Percentiles rank a stretch among this genome's conserved stretches.
Conservation (phyloP, 2,329 filamentous ascomycete species). For the Penicillium capsulatum region DNA sequence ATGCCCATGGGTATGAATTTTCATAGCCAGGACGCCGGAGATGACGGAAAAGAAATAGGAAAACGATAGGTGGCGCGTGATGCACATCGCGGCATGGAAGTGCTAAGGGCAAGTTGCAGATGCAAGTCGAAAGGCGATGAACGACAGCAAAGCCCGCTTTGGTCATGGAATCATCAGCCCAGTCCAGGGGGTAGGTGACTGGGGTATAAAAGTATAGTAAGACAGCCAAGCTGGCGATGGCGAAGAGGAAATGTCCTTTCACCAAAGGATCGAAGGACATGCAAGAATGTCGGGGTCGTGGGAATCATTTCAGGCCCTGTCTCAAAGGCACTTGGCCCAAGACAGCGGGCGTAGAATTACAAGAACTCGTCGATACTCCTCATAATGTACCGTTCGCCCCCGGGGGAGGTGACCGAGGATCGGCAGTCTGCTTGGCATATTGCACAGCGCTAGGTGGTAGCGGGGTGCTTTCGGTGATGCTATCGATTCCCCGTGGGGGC, state of each 20-base stretch:
- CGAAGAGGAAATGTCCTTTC: constrained; percentile 8
- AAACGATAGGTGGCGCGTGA: constrained; percentile 4
- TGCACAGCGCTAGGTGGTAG: constrained; percentile 9
- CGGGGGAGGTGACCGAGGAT: constrained; percentile 41
- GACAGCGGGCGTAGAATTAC: constrained; percentile 25
- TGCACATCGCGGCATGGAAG: too few species aligned
- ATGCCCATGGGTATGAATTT: constrained; percentile 17
- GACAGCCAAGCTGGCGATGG: constrained; percentile 7
- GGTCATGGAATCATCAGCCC: constrained; percentile 36
- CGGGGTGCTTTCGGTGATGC: constrained; percentile 17
- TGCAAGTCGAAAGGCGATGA: constrained; percentile 19
- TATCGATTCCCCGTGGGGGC: constrained; percentile 33
- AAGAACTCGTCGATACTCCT: constrained; percentile 46
- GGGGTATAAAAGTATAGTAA: constrained; percentile 19
- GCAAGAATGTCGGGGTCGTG: constrained; percentile 26
- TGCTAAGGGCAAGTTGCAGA: constrained; percentile 7
- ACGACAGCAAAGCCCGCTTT: constrained; percentile 43
- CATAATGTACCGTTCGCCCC: constrained; percentile 41
- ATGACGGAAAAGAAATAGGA: constrained; percentile 11
- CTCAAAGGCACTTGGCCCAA: constrained; percentile 2
- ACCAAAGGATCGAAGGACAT: constrained; percentile 18
- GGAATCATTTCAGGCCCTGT: constrained; percentile 27
- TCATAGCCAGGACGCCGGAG: constrained; percentile 27
- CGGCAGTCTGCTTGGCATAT: constrained; percentile 25
- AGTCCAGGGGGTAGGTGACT: constrained; percentile 19